Evolutionary conservation across 176 grass and related monocot genomes (phyloP).

Genomic region (Stipa capillata): DNA sequence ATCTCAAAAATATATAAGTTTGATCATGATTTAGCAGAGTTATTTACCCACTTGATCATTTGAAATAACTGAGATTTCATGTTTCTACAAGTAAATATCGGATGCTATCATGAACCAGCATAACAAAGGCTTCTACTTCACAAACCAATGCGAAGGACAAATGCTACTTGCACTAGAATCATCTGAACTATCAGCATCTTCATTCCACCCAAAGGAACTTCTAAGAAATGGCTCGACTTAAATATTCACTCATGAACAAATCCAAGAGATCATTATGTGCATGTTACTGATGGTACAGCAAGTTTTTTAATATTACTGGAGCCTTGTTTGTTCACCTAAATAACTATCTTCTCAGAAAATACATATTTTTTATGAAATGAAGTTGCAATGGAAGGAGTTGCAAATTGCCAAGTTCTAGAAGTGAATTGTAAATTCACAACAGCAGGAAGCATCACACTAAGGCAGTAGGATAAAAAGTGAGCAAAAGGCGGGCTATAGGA

Average conservation of each 20-base stretch:
- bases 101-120: background rate
- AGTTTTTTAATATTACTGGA: background rate
- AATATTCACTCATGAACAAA: background rate
- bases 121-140: background rate
- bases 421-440: background rate
- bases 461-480: background rate
- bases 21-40: background rate
- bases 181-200: background rate
- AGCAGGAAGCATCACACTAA: background rate
- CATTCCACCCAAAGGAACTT: background rate
- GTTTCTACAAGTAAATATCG: background rate
- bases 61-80: background rate
- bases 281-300: background rate
- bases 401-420: background rate
- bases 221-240: background rate
- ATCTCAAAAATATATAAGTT: background rate
- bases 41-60: background rate
- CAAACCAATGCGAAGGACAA: background rate
- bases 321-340: background rate
- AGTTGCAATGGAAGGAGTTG: background rate
- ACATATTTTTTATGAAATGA: background rate
- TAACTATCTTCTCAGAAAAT: background rate
- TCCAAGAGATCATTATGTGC: background rate
- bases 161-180: background rate
- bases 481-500: background rate